phyloP scores from a whole-genome alignment of 2,329 filamentous ascomycete genomes.

The Botrytis tulipae region DNA sequence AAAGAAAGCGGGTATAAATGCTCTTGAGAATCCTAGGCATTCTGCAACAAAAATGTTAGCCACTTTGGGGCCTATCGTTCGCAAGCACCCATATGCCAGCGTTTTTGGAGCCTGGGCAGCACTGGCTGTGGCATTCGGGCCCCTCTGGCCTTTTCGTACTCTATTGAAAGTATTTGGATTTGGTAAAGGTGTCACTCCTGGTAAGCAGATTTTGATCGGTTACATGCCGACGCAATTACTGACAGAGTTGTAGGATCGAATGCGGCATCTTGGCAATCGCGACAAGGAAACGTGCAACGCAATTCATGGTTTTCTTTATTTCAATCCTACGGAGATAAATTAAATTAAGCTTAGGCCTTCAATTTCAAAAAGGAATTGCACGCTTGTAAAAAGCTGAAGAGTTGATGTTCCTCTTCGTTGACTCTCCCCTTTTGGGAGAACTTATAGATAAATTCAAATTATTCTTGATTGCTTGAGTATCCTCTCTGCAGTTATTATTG shows the following conservation, averaged over 20 bases:
- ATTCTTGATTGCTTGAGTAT: no score
- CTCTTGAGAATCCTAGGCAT: not conserved
- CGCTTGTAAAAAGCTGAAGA: not conserved
- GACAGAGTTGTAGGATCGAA: not conserved
- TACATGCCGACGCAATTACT: not conserved
- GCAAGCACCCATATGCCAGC: not conserved
- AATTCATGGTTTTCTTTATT: conserved; percentile 15
- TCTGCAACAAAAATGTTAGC: not conserved
- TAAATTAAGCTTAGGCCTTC: not conserved
- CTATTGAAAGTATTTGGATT: conserved; percentile 16
- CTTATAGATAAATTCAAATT: not conserved
- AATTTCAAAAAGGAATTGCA: not conserved
- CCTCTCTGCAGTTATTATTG: not conserved
- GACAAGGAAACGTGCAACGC: conserved; percentile 10
- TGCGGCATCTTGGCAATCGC: conserved; percentile 5
- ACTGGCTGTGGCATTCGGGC: conserved; percentile 2
- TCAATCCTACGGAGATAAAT: not conserved
- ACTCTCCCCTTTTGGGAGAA: not conserved
- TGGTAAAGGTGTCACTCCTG: conserved; percentile 2
- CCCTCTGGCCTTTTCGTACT: conserved; percentile 6
- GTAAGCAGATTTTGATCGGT: not conserved
- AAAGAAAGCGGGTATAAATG: not conserved
- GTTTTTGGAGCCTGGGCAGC: not conserved
- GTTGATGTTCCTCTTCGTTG: not conserved
- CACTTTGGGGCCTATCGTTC: not conserved